phyloP scores from a whole-genome alignment of 805 yeast genomes.

The Teunomyces pallodes region DNA sequence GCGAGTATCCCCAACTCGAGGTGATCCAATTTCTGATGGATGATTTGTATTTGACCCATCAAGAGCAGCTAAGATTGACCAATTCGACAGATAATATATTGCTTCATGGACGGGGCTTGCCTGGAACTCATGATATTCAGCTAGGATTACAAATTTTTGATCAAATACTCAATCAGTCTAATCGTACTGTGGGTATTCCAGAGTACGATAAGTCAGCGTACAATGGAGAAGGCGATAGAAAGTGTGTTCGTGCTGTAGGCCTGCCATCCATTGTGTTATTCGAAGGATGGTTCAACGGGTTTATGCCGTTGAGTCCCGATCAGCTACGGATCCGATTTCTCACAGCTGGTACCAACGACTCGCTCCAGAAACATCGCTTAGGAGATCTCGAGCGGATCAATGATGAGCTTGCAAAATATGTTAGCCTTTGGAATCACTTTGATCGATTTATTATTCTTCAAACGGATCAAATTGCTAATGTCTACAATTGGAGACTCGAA shows the following conservation, averaged over 20 bases:
- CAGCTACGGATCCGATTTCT: conserved; percentile 20
- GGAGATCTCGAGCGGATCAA: conserved; percentile 47
- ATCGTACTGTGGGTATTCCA: conserved; percentile 42
- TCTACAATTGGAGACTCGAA: conserved; percentile 76
- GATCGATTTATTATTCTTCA: conserved; percentile 60
- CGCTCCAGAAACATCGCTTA: conserved; percentile 14
- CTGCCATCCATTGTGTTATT: conserved; percentile 63
- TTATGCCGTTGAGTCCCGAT: conserved; percentile 29
- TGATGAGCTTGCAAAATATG: conserved; percentile 48
- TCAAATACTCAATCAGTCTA: conserved; percentile 19
- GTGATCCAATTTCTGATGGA: conserved; percentile 69
- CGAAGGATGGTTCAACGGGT: conserved; percentile 97
- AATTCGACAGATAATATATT: conserved; percentile 43
- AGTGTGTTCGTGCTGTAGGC: conserved; percentile 37
- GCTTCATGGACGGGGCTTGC: conserved; percentile 79
- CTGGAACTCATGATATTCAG: conserved; percentile 85
- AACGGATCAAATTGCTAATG: conserved; percentile 58
- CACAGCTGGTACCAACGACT: conserved; percentile 10
- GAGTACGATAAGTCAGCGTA: conserved; percentile 72
- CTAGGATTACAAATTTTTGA: conserved; percentile 39
- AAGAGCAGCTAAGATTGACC: conserved; percentile 47
- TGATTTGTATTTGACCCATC: conserved; percentile 74
- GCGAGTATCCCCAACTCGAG: conserved; percentile 32
- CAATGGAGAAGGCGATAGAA: conserved; percentile 79
- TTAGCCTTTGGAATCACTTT: conserved; percentile 53